Percentiles rank a stretch among this genome's conserved stretches.
phyloP scores from a whole-genome alignment of 2,329 filamentous ascomycete genomes.

The Aspergillus felis region DNA sequence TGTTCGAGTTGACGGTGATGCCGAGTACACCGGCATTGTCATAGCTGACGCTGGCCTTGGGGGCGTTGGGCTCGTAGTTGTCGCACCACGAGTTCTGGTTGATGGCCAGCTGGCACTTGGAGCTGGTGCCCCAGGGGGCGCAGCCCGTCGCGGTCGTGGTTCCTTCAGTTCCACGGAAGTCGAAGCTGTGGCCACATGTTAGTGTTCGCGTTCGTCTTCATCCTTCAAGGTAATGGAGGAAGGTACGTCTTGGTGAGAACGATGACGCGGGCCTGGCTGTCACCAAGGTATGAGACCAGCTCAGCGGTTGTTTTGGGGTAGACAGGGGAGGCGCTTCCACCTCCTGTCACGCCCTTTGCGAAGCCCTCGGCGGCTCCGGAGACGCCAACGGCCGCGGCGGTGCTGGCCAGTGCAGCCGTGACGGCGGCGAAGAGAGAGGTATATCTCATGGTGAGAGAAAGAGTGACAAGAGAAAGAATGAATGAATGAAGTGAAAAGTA shows the following conservation, averaged over 20 bases:
- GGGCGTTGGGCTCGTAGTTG: slow-evolving; percentile 54
- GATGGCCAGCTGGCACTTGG: slow-evolving; percentile 55
- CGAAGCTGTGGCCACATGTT: neutral
- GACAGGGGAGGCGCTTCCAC: slow-evolving; percentile 51
- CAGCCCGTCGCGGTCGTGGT: slow-evolving; percentile 52
- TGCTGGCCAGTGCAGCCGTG: neutral
- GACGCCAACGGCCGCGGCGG: slow-evolving; percentile 9
- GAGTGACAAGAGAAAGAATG: neutral
- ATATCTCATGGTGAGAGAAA: slow-evolving; percentile 1
- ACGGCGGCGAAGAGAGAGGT: slow-evolving; percentile 1
- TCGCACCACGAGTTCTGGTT: slow-evolving; percentile 56
- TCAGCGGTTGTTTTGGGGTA: slow-evolving; percentile 52
- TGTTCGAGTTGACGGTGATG: slow-evolving; percentile 54
- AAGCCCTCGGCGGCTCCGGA: slow-evolving; percentile 41
- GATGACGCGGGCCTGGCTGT: slow-evolving; percentile 53
- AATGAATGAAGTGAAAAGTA: neutral
- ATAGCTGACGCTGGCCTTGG: slow-evolving; percentile 39
- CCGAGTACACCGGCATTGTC: slow-evolving; percentile 50
- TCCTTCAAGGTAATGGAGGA: neutral
- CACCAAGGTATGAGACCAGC: slow-evolving; percentile 56
- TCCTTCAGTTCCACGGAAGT: neutral
- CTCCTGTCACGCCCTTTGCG: slow-evolving; percentile 55
- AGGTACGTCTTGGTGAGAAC: slow-evolving; percentile 29
- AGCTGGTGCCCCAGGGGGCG: slow-evolving; percentile 52
- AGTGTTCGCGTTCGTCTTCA: neutral